A percentile compares a stretch with the other conserved stretches of the same genome.
phyloP scores from a whole-genome alignment of 164 flowering plant genomes.

The Vitis riparia region DNA sequence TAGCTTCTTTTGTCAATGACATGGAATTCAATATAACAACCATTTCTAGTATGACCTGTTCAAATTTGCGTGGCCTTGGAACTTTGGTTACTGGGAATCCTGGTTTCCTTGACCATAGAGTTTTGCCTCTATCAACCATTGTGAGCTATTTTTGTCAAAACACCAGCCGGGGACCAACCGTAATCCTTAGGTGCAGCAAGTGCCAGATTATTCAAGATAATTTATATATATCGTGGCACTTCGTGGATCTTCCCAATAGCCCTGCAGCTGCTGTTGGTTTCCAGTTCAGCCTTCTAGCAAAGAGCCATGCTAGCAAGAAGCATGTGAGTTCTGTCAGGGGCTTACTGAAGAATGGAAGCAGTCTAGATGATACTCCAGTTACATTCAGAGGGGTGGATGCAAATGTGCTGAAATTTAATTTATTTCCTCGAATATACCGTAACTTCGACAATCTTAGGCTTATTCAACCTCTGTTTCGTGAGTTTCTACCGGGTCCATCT shows the following conservation, averaged over 20 bases:
- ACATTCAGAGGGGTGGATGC: conserved; percentile 73
- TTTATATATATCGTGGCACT: conserved; percentile 80
- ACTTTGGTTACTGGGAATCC: conserved; percentile 64
- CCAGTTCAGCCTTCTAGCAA: conserved; percentile 77
- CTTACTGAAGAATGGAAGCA: conserved; percentile 52
- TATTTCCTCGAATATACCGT: conserved; percentile 77
- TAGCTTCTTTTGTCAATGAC: conserved; percentile 68
- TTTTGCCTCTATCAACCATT: conserved; percentile 52
- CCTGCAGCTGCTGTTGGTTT: conserved; percentile 97
- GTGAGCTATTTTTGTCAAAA: conserved; percentile 70
- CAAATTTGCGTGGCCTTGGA: conserved; percentile 75
- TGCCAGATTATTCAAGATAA: conserved; percentile 59
- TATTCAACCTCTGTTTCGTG: conserved; percentile 88
- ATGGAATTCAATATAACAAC: conserved; percentile 91
- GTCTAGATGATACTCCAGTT: conserved; percentile 49
- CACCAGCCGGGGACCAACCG: conserved; percentile 78
- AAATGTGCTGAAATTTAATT: conserved; percentile 74
- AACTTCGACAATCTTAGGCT: conserved; percentile 68
- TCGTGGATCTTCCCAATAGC: conserved; percentile 81
- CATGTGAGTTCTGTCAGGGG: conserved; percentile 79
- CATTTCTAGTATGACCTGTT: conserved; percentile 90
- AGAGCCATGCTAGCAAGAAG: conserved; percentile 37
- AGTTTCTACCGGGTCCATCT: conserved; percentile 79
- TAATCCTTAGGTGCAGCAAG: conserved; percentile 57
- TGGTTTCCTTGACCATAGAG: conserved; percentile 58